Evolutionary conservation across 192 early-diverging fungal genomes (phyloP), one percentile per base, ranked within the genome.

Genomic region (Phycomyces nitens): DNA sequence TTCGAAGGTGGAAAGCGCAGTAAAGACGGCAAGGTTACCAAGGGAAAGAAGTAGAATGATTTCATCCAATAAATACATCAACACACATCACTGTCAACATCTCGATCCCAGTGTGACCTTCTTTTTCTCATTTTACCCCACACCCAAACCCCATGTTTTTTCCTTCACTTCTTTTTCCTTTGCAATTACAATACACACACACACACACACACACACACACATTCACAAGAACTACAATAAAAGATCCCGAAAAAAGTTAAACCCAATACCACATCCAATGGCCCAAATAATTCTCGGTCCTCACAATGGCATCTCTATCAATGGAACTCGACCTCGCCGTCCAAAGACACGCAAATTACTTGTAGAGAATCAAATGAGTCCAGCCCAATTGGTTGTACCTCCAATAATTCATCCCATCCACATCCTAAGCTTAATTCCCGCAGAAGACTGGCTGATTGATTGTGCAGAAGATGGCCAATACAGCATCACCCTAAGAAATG

Each of bases 1-100:
- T 76, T 76, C 43, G 74, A 76, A 61, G 74, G 73, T 24, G 64
- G 68, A 44, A 75, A 66, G 44, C 42, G 59, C 12, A 69, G 60
- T 52, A 49, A 50, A 52, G 60, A 47, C 16, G 60, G 60, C 29
- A 62, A 62, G 51, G 60, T 62, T 14, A 56, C 22, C 26, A 62
- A 62, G 21, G 57, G 57, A 22, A 59, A 59, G 40, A 59, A 43
- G 39, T 40, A 59, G 41, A 58, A 54, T 34, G 29, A 34, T 34
- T 34, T 34, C 29, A 34, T 34, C 29, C 29, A 34, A 34, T 34
- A 34, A 34, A 34, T 34, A 34, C 29, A 34, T 34, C 29, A 34
- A 34, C 29, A 34, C 2, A 34, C 29, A 34, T 34, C 29, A 34
- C 29, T 34, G 2, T 34, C 29, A 34, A 34, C 29, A 34, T 34